Base-by-base conservation (phyloP, 164 flowering plant species). In the Malania oleifera region DNA sequence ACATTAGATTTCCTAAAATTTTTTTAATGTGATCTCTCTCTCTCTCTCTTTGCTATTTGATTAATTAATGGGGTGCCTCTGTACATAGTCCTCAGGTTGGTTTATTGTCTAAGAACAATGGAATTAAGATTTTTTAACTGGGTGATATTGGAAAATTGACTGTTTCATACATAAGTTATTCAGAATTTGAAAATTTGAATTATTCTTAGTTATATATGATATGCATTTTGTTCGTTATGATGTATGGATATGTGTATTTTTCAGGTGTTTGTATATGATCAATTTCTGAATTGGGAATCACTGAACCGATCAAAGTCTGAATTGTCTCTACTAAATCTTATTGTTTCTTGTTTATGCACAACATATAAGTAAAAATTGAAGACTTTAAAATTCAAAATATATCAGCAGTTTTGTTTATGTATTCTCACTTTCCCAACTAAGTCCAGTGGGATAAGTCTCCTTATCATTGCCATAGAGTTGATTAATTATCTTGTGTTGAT, bases 221-320 rank as follows among this genome's bases (percentile, higher is more conserved):
- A 2, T 7, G 22, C 19, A 54, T 54, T 22, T 14, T 44, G 5
- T 5, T 15, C 5, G 29, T 10, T 9, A n/a, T n/a, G n/a, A n/a
- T n/a, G n/a, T n/a, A n/a, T n/a, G n/a, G n/a, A n/a, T n/a, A n/a
- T n/a, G n/a, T n/a, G n/a, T n/a, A n/a, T n/a, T 64, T n/a, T 62
- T 17, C 82, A 90, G 99, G 99, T 95, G 18, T 95, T 68, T 57
- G 93, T 95, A 77, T 91, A 95, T 62, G 99, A 95, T 59, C 99
- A 95, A 50, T 95, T 83, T 73, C 76, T 95, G 61, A 95, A 95
- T 73, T 95, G 99, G 99, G 99, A 95, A 60, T 95, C 93, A n/a
- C 73, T 82, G 69, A 77, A 95, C 78, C 61, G 73, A 59, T 95
- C 76, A 95, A 85, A 84, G 99, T 95, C 72, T 57, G 99, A 53